Conservation (phyloP, 169 alveolate genomes). For the Plasmodium blacklocki region DNA sequence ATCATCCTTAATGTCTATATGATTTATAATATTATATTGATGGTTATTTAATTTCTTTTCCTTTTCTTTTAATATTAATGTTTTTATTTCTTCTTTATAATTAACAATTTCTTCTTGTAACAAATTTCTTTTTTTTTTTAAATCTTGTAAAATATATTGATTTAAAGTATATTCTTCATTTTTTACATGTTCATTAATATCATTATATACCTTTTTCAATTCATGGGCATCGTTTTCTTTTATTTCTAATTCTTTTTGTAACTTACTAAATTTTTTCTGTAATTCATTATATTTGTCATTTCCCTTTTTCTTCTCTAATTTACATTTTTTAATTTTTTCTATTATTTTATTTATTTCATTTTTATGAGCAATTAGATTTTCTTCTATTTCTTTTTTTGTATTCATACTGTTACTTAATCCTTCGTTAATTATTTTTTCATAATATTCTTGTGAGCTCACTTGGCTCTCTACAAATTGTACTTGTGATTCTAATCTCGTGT, state of each 20-base stretch:
- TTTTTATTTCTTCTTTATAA: conserved; percentile 52
- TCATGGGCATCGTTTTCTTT: conserved; percentile 8
- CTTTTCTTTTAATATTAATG: conserved; percentile 30
- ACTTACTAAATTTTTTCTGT: neutral
- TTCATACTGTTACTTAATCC: conserved; percentile 23
- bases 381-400: conserved; percentile 38
- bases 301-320: conserved; percentile 29
- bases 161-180: conserved; percentile 24
- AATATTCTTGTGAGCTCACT: conserved; percentile 44
- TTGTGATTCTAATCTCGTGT: conserved; percentile 31
- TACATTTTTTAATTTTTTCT: neutral
- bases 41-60: neutral
- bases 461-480: conserved; percentile 44
- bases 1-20: neutral
- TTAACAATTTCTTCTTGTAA: conserved; percentile 44
- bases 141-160: conserved; percentile 21
- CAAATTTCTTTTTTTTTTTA: conserved; percentile 29
- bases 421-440: conserved; percentile 18
- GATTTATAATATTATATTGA: neutral
- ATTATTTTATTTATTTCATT: conserved; percentile 12
- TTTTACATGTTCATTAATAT: conserved; percentile 5
- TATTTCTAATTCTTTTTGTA: neutral
- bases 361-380: neutral
- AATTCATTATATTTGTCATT: conserved; percentile 12
- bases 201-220: conserved; percentile 1